These are phyloP conservation scores for Zoysia japonica DNA, from an alignment of 176 grass and related monocot genomes.

Conservation along the genomic window DNA sequence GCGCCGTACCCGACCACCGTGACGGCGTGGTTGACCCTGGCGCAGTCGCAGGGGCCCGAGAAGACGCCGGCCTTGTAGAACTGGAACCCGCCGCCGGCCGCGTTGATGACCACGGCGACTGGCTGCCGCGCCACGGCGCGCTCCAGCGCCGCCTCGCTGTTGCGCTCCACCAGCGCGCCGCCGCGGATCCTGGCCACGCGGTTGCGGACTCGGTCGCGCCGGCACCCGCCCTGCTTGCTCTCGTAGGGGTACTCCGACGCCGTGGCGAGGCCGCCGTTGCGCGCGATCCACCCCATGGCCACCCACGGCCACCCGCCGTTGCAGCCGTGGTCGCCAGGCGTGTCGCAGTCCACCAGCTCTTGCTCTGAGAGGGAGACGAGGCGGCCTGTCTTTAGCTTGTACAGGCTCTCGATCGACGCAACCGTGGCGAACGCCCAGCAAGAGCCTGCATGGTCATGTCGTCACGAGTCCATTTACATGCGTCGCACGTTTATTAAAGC, in stretches of 20 bases:
- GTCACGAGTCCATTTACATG: background rate
- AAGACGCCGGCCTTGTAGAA: slow-evolving; percentile 30
- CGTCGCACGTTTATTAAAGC: background rate
- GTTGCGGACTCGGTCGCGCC: background rate
- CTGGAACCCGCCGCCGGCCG: background rate
- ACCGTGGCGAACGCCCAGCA: slow-evolving; percentile 52
- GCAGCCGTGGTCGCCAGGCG: slow-evolving; percentile 1
- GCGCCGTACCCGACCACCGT: slow-evolving; percentile 24
- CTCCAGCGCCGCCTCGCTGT: slow-evolving; percentile 33
- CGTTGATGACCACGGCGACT: slow-evolving; percentile 10
- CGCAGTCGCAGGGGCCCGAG: slow-evolving; percentile 18
- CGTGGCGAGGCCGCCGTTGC: slow-evolving; percentile 37
- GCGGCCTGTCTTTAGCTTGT: slow-evolving; percentile 19
- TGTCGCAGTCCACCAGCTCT: slow-evolving; percentile 42
- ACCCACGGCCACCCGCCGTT: background rate
- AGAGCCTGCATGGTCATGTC: background rate
- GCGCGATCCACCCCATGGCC: slow-evolving; percentile 18
- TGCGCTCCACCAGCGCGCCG: background rate
- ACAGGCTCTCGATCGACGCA: slow-evolving; percentile 46
- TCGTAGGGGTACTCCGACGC: slow-evolving; percentile 35
- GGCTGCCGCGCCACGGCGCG: slow-evolving; percentile 44
- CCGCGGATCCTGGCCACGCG: slow-evolving; percentile 3
- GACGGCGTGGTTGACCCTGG: slow-evolving; percentile 15
- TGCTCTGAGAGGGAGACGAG: slow-evolving; percentile 46
- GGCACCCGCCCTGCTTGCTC: background rate